Conservation (phyloP, 2,329 filamentous ascomycete species). For the Ceratocystis harringtonii region DNA sequence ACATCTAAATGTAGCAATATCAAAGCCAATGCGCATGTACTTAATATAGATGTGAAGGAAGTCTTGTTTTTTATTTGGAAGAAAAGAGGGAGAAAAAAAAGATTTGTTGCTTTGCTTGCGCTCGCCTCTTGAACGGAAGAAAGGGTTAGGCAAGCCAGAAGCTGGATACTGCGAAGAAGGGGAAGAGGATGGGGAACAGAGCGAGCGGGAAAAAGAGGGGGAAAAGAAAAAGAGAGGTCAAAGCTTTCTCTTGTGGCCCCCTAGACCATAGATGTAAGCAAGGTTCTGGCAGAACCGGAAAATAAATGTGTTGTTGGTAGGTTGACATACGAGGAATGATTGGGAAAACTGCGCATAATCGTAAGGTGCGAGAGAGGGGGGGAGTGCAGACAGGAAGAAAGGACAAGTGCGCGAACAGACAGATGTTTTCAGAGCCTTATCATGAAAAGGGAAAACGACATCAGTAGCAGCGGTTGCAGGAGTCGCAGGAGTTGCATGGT, state of each 20-base stretch:
- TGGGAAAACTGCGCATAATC: not conserved
- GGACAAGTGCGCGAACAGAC: too few relatives aligned
- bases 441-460: too few relatives aligned
- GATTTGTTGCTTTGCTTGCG: too few relatives aligned
- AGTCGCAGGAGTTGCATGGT: too few relatives aligned
- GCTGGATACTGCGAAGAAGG: not conserved
- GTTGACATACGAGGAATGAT: not conserved
- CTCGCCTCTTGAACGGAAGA: too few relatives aligned
- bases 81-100: too few relatives aligned
- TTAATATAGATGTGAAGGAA: not conserved
- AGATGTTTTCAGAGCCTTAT: too few relatives aligned
- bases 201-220: not conserved
- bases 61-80: too few relatives aligned
- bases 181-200: not conserved
- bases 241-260: not conserved
- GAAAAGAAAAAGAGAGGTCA: not conserved
- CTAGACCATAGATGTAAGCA: not conserved
- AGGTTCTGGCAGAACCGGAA: not conserved
- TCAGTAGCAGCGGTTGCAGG: too few relatives aligned
- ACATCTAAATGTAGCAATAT: not conserved
- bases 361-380: not conserved
- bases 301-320: not conserved
- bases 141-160: too few relatives aligned
- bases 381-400: not conserved
- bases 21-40: not conserved